These are phyloP conservation scores for Guadua angustifolia DNA, from an alignment of 176 grass and related monocot species.

Conservation along the genomic window DNA sequence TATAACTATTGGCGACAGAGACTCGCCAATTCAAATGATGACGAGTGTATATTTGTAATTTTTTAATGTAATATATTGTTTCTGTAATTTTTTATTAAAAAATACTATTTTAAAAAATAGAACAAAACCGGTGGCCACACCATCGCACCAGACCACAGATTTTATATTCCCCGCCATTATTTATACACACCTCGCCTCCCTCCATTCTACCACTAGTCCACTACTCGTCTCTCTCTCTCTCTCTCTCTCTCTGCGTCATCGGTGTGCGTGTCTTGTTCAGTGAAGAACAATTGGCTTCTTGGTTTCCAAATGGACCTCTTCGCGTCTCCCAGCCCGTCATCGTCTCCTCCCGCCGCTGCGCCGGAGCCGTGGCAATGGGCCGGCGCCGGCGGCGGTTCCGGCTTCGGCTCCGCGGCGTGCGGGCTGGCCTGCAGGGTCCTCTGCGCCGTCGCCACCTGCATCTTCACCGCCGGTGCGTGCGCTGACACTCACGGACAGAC, in stretches of 20 bases:
- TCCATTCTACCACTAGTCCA: background rate
- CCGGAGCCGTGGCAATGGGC: background rate
- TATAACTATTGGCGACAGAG: too few species aligned
- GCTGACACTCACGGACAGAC: background rate
- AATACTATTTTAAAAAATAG: too few species aligned
- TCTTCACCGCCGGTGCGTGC: conserved; percentile 36
- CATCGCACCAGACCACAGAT: conserved; percentile 43
- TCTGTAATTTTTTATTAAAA: too few species aligned
- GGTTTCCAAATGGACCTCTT: conserved; percentile 6
- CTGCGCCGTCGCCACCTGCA: conserved; percentile 48
- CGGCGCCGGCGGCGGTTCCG: background rate
- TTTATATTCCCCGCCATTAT: conserved; percentile 40
- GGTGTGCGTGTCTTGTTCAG: background rate
- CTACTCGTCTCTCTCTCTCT: background rate
- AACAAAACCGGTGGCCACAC: conserved; percentile 40
- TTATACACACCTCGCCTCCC: background rate
- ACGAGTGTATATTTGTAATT: too few species aligned
- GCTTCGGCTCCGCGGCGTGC: conserved; percentile 33
- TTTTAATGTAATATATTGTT: too few species aligned
- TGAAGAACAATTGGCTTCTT: background rate
- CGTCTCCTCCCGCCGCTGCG: background rate
- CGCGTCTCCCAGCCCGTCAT: conserved; percentile 8
- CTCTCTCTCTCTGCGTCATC: background rate
- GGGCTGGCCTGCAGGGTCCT: conserved; percentile 41
- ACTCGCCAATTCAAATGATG: too few species aligned